These are phyloP conservation scores for Chalciporus sphaerocephalus DNA, from an alignment of 768 basidiomycete genomes.

Conservation along the genomic window DNA sequence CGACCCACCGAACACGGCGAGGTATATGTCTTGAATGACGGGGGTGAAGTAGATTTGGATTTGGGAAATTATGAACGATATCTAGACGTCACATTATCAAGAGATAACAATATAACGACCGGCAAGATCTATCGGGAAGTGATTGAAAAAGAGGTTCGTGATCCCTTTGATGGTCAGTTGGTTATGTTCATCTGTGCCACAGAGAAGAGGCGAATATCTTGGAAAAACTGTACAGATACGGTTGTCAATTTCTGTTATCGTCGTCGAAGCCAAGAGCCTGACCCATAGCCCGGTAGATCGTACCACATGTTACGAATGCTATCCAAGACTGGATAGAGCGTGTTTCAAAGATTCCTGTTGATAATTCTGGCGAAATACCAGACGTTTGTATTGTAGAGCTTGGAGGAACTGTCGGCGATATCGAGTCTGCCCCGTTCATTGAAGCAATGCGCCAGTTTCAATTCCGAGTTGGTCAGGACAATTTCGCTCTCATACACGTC, in stretches of 20 bases:
- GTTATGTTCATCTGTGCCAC: slow-evolving; percentile 11
- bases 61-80: slow-evolving; percentile 98
- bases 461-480: slow-evolving; percentile 93
- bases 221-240: slow-evolving; percentile 94
- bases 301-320: slow-evolving; percentile 93
- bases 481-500: slow-evolving; percentile 95
- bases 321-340: slow-evolving; percentile 99
- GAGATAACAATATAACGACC: slow-evolving; percentile 97
- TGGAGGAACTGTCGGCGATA: slow-evolving; percentile 97
- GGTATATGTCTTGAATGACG: slow-evolving; percentile 97
- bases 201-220: slow-evolving; percentile 84
- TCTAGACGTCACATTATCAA: slow-evolving; percentile 87
- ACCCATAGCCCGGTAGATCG: slow-evolving; percentile 51
- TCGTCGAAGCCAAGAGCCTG: slow-evolving; percentile 1
- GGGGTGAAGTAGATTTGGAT: slow-evolving; percentile 97
- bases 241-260: not conserved
- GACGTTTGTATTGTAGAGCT: slow-evolving; percentile 99
- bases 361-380: slow-evolving; percentile 87
- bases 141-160: slow-evolving; percentile 89
- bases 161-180: not conserved
- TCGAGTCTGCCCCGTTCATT: slow-evolving; percentile 96
- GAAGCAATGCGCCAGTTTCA: slow-evolving; percentile 99
- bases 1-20: slow-evolving; percentile 98
- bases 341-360: slow-evolving; percentile 90
- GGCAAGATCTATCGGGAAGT: slow-evolving; percentile 97